Evolutionary conservation across 345 rosid species (phyloP), one percentile per base, ranked within the genome.

Genomic region (Rhizophora apiculata): DNA sequence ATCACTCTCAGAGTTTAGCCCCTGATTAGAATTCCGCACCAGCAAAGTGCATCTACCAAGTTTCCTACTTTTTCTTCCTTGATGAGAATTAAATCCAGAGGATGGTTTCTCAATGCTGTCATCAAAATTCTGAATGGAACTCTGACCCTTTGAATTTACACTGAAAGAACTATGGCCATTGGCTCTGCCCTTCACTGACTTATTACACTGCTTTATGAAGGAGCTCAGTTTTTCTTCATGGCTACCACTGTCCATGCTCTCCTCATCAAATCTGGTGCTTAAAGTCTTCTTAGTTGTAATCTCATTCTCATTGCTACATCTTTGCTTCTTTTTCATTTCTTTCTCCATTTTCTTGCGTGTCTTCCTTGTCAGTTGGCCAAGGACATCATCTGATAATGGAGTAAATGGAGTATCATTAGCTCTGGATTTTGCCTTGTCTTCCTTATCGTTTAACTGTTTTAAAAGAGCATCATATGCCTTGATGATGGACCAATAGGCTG

Each of bases 51-150:
- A 77, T 77, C 80, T 63, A 39, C 96, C 96, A 63, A 84, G 82
- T 79, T 87, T 92, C 77, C 81, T 87, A 76, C 85, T 89, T 76
- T 85, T 86, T 64, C 96, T 85, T 78, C 89, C 96, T 18, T 87
- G 55, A 67, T 74, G 90, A 76, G 84, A 80, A 79, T 71, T 77
- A 20, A 81, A 81, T 48, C 79, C 75, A 69, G 82, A 75, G 53
- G 82, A 70, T 0, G 68, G 72, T 68, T 79, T 82, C 72, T 84
- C 77, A 56, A 63, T 68, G 65, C 73, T 70, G 21, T 71, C 83
- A 63, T 34, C 78, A 57, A 71, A 43, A 30, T 55, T 73, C 49
- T 69, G 71, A 63, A 21, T 63, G 49, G 77, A 81, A 55, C 76
- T 81, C 73, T 78, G 84, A 75, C 75, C 78, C 67, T 80, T 80